Conservation (phyloP, 2,329 filamentous ascomycete genomes). For the Raffaelea deltoideospora region DNA sequence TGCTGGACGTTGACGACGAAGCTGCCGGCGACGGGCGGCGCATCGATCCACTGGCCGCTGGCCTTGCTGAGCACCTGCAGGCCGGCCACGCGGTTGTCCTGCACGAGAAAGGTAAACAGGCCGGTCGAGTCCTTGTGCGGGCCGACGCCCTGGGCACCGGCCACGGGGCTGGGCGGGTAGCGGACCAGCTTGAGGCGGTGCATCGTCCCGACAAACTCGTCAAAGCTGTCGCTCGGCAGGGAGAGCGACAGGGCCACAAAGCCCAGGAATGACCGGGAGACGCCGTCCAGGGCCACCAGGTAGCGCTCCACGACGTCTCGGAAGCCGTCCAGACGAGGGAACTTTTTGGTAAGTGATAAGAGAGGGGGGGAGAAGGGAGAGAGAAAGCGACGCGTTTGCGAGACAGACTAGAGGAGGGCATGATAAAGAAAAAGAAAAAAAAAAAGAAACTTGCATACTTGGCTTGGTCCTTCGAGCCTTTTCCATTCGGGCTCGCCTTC, state of each 20-base stretch:
- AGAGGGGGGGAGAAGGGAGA: neutral
- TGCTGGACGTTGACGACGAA: constrained; percentile 45
- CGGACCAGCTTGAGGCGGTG: constrained; percentile 44
- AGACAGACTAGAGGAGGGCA: too few species aligned
- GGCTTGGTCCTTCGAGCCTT: constrained; percentile 29
- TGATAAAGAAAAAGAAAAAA: neutral
- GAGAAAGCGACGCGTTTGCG: too few species aligned
- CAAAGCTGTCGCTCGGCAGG: constrained; percentile 32
- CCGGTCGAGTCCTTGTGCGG: constrained; percentile 48
- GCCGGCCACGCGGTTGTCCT: constrained; percentile 35
- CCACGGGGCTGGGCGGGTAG: constrained; percentile 26
- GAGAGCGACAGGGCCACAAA: constrained; percentile 39
- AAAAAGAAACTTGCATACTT: neutral
- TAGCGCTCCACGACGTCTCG: constrained; percentile 27
- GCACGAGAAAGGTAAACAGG: constrained; percentile 48
- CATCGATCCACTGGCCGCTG: constrained; percentile 34
- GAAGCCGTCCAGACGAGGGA: constrained; percentile 11
- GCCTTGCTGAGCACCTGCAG: constrained; percentile 35
- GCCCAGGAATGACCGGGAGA: constrained; percentile 37
- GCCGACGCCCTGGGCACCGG: constrained; percentile 35
- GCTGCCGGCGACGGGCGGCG: constrained; percentile 28
- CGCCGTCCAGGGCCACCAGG: constrained; percentile 30
- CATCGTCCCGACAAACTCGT: constrained; percentile 37
- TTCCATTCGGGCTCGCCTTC: constrained; percentile 21
- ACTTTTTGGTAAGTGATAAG: constrained; percentile 10